Evolutionary conservation across 164 flowering plant species (phyloP).

Genomic region (Chimonanthus praecox): DNA sequence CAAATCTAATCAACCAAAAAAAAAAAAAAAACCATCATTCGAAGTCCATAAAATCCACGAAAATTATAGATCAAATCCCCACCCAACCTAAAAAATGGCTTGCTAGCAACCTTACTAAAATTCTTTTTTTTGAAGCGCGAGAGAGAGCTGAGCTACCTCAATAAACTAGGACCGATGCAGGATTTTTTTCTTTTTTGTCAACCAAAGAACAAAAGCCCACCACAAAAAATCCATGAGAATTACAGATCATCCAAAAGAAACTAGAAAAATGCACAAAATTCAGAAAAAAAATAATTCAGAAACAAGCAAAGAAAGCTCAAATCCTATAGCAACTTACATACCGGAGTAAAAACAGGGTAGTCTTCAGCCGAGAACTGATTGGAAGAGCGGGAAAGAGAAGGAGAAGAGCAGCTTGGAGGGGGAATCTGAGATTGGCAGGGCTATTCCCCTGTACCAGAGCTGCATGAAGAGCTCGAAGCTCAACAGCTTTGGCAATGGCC

Average conservation of each 20-base stretch:
- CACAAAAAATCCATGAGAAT: background rate
- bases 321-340: constrained; percentile 26
- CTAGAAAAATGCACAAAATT: background rate
- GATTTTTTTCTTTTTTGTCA: too few species aligned
- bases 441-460: constrained; percentile 63
- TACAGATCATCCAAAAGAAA: background rate
- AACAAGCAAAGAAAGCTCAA: background rate
- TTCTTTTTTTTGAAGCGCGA: too few species aligned
- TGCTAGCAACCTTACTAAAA: too few species aligned
- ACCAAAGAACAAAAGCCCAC: background rate
- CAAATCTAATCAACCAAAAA: background rate
- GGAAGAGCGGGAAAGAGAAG: constrained; percentile 40
- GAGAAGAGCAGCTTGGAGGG: constrained; percentile 28
- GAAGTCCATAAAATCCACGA: background rate
- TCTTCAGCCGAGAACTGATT: constrained; percentile 75
- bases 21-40: background rate
- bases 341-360: constrained; percentile 96
- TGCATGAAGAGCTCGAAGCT: constrained; percentile 90
- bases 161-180: too few species aligned
- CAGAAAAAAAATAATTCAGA: background rate
- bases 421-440: constrained; percentile 44
- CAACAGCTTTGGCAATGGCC: constrained; percentile 89
- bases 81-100: too few species aligned
- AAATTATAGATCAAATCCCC: background rate
- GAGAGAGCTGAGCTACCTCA: too few species aligned